Percentiles rank a stretch among this genome's conserved stretches.
phyloP scores from a whole-genome alignment of 352 stramenopile species.

The Blastocystis sp. region DNA sequence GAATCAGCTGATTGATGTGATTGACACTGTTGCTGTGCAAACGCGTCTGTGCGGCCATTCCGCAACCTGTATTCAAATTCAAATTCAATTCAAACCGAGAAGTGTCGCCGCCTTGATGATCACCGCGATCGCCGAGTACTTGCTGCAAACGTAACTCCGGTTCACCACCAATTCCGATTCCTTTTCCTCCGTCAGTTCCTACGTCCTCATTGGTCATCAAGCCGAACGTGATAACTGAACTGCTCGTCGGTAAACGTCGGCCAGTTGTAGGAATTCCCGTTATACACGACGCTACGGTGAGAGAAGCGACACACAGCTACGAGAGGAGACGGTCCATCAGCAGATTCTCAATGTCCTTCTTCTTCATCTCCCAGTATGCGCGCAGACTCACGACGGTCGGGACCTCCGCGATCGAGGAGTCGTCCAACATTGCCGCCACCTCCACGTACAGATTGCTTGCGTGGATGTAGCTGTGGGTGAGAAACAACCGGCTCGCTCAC shows the following conservation, averaged over 20 bases:
- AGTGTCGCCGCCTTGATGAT: conserved; percentile 43
- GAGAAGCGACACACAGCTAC: not conserved
- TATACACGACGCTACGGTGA: conserved; percentile 19
- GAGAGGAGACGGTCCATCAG: conserved; percentile 28
- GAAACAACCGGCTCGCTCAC: not conserved
- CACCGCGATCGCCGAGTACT: conserved; percentile 34
- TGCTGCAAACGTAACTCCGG: conserved; percentile 21
- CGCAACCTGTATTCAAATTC: not conserved
- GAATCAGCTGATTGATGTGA: conserved; percentile 44
- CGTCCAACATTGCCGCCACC: conserved; percentile 11
- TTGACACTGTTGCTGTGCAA: conserved; percentile 46
- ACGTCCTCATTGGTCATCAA: not conserved
- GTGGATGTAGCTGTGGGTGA: not conserved
- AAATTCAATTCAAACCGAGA: not conserved
- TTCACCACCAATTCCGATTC: conserved; percentile 39
- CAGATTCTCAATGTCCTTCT: conserved; percentile 42
- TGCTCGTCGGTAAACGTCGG: not conserved
- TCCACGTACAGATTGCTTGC: conserved; percentile 49
- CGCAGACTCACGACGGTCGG: conserved; percentile 22
- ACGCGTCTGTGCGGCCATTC: conserved; percentile 25
- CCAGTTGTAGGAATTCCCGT: not conserved
- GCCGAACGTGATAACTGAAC: not conserved
- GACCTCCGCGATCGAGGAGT: conserved; percentile 1
- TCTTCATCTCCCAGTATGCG: conserved; percentile 26
- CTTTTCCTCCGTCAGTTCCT: conserved; percentile 50